phyloP scores from a whole-genome alignment of 2,329 filamentous ascomycete genomes.

The Lasiodiplodia theobromae region DNA sequence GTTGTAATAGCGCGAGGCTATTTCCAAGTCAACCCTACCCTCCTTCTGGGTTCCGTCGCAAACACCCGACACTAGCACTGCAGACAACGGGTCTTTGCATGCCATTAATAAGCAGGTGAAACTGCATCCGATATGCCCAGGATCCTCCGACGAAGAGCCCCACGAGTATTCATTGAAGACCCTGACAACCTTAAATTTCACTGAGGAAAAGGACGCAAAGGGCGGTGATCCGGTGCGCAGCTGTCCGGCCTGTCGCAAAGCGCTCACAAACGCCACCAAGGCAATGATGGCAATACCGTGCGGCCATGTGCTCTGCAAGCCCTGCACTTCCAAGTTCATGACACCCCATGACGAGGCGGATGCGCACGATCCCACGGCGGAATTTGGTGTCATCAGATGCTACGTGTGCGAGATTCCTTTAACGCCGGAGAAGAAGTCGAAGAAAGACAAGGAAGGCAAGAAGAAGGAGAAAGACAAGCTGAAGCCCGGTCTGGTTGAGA shows the following conservation, averaged over 20 bases:
- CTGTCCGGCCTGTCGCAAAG: constrained; percentile 88
- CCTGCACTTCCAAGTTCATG: constrained; percentile 85
- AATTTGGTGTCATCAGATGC: constrained; percentile 65
- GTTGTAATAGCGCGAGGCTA: constrained; percentile 4
- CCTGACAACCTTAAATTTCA: constrained; percentile 79
- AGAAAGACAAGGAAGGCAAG: constrained; percentile 77
- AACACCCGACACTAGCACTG: constrained; percentile 66
- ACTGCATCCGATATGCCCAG: constrained; percentile 76
- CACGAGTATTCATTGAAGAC: constrained; percentile 81
- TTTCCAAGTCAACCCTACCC: constrained; percentile 61
- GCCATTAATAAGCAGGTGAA: constrained; percentile 67
- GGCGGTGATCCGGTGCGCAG: constrained; percentile 58
- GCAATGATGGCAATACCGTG: constrained; percentile 86
- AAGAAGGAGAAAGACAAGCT: constrained; percentile 77
- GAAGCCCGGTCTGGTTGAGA: constrained; percentile 76
- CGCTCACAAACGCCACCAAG: constrained; percentile 79
- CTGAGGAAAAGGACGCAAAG: constrained; percentile 68
- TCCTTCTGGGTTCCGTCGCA: constrained; percentile 94
- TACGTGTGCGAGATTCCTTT: constrained; percentile 88
- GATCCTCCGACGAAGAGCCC: constrained; percentile 68
- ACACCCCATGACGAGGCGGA: constrained; percentile 52
- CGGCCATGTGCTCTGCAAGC: constrained; percentile 88
- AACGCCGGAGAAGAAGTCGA: constrained; percentile 57
- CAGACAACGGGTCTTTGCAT: constrained; percentile 54
- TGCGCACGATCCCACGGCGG: constrained; percentile 65